Conservation (phyloP, 805 yeast genomes). For the Candida xyloterini region DNA sequence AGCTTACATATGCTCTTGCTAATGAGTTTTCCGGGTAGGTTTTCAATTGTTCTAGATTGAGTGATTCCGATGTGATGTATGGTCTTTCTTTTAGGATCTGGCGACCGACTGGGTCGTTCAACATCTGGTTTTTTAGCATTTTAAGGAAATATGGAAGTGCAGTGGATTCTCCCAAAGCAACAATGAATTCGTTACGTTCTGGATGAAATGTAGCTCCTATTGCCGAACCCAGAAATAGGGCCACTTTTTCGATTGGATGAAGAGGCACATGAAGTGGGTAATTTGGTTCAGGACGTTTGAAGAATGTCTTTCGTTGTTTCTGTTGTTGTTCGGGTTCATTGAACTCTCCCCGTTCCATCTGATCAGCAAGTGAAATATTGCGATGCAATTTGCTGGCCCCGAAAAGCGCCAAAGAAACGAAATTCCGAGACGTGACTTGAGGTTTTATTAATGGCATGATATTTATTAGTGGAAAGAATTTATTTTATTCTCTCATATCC, state of each 20-base stretch:
- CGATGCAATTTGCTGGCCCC: conserved; percentile 5
- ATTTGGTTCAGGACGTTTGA: conserved; percentile 41
- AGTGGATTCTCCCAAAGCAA: conserved; percentile 86
- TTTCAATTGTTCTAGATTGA: conserved; percentile 60
- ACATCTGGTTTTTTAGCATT: conserved; percentile 67
- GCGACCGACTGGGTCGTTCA: conserved; percentile 72
- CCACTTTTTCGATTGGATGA: conserved; percentile 53
- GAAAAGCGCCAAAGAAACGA: conserved; percentile 18
- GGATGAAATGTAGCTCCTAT: conserved; percentile 76
- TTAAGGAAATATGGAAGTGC: conserved; percentile 69
- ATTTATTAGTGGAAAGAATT: conserved; percentile 1
- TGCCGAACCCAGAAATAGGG: conserved; percentile 71
- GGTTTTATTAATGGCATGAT: conserved; percentile 7
- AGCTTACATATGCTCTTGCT: conserved; percentile 74
- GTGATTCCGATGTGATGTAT: conserved; percentile 68
- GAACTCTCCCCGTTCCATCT: conserved; percentile 52
- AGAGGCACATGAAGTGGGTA: conserved; percentile 83
- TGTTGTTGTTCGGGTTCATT: conserved; percentile 26
- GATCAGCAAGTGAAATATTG: conserved; percentile 44
- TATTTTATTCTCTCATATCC: conserved; percentile 20
- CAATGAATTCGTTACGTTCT: conserved; percentile 69
- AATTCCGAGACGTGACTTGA: conserved; percentile 1
- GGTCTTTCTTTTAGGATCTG: conserved; percentile 77
- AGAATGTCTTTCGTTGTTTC: conserved; percentile 25
- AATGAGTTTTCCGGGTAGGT: conserved; percentile 63